phyloP scores from a whole-genome alignment of 768 basidiomycete species.

The Pleurotus giganteus region DNA sequence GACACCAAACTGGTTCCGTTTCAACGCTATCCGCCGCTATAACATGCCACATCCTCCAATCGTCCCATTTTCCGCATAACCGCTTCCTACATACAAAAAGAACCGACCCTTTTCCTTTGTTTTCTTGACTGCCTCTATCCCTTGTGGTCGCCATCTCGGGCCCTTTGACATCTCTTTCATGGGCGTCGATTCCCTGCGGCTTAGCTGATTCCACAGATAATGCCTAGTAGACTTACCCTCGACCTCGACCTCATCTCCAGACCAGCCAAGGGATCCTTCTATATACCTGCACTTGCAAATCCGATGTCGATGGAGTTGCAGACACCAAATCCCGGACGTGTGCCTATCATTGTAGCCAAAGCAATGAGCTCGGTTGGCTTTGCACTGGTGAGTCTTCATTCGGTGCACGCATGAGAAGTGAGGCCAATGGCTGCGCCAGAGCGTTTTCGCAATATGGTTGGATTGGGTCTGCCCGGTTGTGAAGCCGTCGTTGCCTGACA shows the following conservation, averaged over 20 bases:
- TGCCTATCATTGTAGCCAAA: conserved; percentile 20
- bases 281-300: conserved; percentile 7
- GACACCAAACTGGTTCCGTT: conserved; percentile 24
- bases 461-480: conserved; percentile 4
- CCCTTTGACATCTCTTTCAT: conserved; percentile 3
- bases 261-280: conserved; percentile 3
- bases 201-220: background rate
- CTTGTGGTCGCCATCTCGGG: background rate
- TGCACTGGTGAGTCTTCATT: conserved; percentile 32
- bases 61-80: conserved; percentile 8
- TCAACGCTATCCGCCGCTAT: conserved; percentile 7
- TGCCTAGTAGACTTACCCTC: background rate
- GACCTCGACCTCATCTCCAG: background rate
- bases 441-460: conserved; percentile 42
- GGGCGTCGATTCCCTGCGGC: background rate
- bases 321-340: conserved; percentile 12
- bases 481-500: background rate
- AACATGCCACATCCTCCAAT: conserved; percentile 3
- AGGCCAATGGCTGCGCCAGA: conserved; percentile 25
- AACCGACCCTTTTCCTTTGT: background rate
- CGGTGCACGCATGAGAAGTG: background rate
- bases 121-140: background rate
- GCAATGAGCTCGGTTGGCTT: conserved; percentile 29
- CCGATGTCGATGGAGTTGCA: background rate
- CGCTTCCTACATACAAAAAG: background rate